These are phyloP conservation scores for Thermomucor indicae-seudaticae DNA, from an alignment of 371 early-diverging fungal species.

Conservation along the genomic window DNA sequence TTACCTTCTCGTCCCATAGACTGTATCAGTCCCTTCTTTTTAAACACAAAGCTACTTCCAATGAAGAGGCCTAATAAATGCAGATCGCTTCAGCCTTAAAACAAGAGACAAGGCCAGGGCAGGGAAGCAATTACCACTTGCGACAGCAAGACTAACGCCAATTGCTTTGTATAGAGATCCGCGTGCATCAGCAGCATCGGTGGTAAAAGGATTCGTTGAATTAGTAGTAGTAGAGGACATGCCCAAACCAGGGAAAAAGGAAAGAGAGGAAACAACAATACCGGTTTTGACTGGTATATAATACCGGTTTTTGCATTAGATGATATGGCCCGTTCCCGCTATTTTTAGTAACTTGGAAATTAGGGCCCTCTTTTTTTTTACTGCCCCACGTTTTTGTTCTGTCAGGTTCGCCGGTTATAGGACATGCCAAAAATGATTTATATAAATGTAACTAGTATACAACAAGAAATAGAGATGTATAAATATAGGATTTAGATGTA, in stretches of 20 bases:
- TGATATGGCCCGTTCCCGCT: no score
- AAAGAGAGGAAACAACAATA: constrained; percentile 1
- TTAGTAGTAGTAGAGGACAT: constrained; percentile 18
- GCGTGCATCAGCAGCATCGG: constrained; percentile 22
- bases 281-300: not conserved
- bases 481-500: constrained; percentile 4
- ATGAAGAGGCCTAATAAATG: constrained; percentile 73
- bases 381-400: no score
- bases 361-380: no score
- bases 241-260: not conserved
- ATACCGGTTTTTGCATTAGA: not conserved
- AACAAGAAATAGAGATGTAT: not conserved
- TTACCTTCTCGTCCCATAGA: constrained; percentile 59
- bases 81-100: not conserved
- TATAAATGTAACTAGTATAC: no score
- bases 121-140: constrained; percentile 41
- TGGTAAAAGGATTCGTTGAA: constrained; percentile 26
- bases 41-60: constrained; percentile 88
- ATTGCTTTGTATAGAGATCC: constrained; percentile 71
- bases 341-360: no score
- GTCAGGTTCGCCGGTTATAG: no score
- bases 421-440: no score
- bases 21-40: constrained; percentile 88
- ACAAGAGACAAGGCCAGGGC: not conserved
- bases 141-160: constrained; percentile 81